Base-by-base conservation (phyloP, 768 basidiomycete genomes). In the Paxillus ammoniavirescens region DNA sequence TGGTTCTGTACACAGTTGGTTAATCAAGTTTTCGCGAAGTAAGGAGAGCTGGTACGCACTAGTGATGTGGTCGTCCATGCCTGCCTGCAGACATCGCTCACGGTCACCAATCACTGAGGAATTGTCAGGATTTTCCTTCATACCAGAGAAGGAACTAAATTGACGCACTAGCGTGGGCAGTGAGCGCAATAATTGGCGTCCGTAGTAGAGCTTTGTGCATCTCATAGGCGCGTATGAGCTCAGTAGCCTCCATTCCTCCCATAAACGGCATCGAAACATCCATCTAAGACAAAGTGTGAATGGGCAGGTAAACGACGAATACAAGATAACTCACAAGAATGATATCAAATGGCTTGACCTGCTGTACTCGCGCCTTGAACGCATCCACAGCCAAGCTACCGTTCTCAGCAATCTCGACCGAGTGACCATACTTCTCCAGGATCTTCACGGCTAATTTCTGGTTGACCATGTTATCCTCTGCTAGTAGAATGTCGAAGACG, bases 211-310 rank as follows among this genome's bases (percentile, higher is more conserved):
- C 78, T 58, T 83, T 83, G 57, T 86, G 79, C 66, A 79, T 73
- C 74, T 98, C 96, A 65, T 86, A 92, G 36, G 83, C 80, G 48
- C 96, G 84, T 56, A 98, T 97, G 53, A 92, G 77, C 59, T 93
- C 88, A 0, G 97, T 99, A 1, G 96, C 93, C 71, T 99, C 95
- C 86, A 96, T 93, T 58, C 96, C 95, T 47, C 95, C 94, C 93
- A 98, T 98, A 72, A 95, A 88, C 6, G 94, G 93, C 93, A 96
- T 95, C 10, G 94, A 97, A 13, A 97, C 89, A 63, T 98, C 95
- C 96, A 98, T 98, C 91, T 96, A 56, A 30, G 13, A 44, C 17
- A 41, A 6, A 47, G n/a, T 55, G 31, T 56, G 14, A 59, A 15
- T 12, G 35, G 43, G 15, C 13, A 30, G 9, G 38, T 23, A 42